Evolutionary conservation across 202 grass and related monocot species (phyloP), one percentile per base, ranked within the genome.

Genomic region (Carex sylvatica): DNA sequence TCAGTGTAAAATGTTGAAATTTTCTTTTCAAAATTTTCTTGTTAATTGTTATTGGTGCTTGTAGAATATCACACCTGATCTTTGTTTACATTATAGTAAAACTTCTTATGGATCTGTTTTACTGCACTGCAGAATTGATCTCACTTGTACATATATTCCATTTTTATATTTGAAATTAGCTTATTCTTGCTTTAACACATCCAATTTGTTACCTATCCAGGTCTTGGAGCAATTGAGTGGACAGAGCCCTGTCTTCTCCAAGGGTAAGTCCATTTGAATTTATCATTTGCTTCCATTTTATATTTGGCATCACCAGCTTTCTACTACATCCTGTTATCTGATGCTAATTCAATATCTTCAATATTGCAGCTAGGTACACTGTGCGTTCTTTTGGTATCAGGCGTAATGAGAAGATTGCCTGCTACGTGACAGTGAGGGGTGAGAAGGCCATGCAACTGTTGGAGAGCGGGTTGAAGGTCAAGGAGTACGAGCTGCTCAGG

Each of bases 361-460:
- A 19, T 44, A 2, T 70, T 81, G 53, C 88, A 95, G 93, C 93
- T 69, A 90, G 92, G 73, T 94, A 91, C 83, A 94, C 92, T 30
- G 92, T 92, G 68, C 87, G 92, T 47, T 94, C 92, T 30, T 94
- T 94, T 74, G 90, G 90, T 30, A 94, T 94, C 82, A 75, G 88
- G 67, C 92, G 86, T 44, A 92, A 92, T 75, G 89, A 90, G 70
- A 94, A 88, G 85, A 89, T 92, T 22, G 92, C 90, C 16, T 94
- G 90, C 83, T 90, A 92, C 60, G 90, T 94, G 55, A 94, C 92
- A 0, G 87, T 94, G 7, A 62, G 92, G 28, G 92, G 89, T 4
- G 89, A 92, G 56, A 94, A 94, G 85, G 92, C 92, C 20, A 92
- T 94, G 92, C 92, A 92, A 79, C 88, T 94, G 68, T 84, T 94